Conservation (phyloP, 129 eudicot genomes). For the Tagetes patula region DNA sequence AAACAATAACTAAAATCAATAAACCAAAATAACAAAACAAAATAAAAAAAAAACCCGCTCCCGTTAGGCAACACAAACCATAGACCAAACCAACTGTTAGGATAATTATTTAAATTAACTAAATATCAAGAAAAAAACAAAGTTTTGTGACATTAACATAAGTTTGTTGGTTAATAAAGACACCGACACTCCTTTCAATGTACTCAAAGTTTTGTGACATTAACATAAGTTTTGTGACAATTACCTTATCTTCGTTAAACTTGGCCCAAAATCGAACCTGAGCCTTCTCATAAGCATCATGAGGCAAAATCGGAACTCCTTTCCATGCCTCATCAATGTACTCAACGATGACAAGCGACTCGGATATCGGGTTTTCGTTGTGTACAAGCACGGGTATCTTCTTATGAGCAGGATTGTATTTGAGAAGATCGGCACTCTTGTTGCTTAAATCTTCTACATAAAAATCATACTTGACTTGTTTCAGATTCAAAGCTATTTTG, state of each 20-base stretch:
- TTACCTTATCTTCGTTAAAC: slow-evolving; percentile 46
- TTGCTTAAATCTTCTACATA: slow-evolving; percentile 31
- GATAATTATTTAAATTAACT: too few relatives aligned
- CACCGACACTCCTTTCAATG: too few relatives aligned
- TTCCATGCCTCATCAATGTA: slow-evolving; percentile 51
- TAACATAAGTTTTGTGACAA: not conserved
- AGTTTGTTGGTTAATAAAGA: too few relatives aligned
- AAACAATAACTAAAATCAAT: too few relatives aligned
- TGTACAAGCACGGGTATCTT: slow-evolving; percentile 45
- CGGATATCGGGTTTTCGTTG: slow-evolving; percentile 39
- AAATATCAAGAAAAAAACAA: too few relatives aligned
- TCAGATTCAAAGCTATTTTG: slow-evolving; percentile 34
- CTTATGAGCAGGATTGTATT: slow-evolving; percentile 44
- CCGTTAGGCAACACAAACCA: too few relatives aligned
- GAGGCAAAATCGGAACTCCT: slow-evolving; percentile 35
- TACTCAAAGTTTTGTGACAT: too few relatives aligned
- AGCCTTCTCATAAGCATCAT: slow-evolving; percentile 37
- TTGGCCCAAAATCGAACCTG: slow-evolving; percentile 40
- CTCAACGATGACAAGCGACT: slow-evolving; percentile 45
- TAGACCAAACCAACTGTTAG: too few relatives aligned
- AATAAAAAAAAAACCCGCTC: too few relatives aligned
- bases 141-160: too few relatives aligned
- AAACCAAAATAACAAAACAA: too few relatives aligned
- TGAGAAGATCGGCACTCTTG: slow-evolving; percentile 32
- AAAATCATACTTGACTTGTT: slow-evolving; percentile 37